Evolutionary conservation across 1,139 yeast genomes (phyloP).

Genomic region (Yamadazyma taylorii): DNA sequence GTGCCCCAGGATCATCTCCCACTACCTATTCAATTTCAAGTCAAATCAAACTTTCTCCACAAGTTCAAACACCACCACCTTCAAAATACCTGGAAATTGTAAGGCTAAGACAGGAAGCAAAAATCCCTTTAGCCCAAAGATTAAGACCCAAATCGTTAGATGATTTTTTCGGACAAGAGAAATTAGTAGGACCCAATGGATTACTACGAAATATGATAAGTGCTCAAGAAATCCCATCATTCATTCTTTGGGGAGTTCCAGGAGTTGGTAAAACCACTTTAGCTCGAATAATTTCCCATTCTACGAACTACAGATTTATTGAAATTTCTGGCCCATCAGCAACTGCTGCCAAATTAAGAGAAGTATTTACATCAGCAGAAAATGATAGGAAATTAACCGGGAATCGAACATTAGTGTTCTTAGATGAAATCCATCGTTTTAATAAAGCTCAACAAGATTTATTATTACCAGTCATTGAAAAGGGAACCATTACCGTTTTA

Average conservation of each 20-base stretch:
- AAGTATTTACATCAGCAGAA: conserved; percentile 70
- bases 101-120: conserved; percentile 45
- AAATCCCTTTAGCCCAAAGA: conserved; percentile 82
- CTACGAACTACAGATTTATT: conserved; percentile 58
- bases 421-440: conserved; percentile 93
- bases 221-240: conserved; percentile 69
- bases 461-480: conserved; percentile 70
- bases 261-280: conserved; percentile 93
- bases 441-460: conserved; percentile 89
- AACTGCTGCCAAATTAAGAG: conserved; percentile 67
- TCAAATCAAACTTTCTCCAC: conserved; percentile 11
- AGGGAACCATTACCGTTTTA: conserved; percentile 64
- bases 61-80: conserved; percentile 13
- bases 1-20: neutral
- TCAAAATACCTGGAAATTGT: conserved; percentile 14
- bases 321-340: conserved; percentile 88
- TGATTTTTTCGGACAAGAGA: conserved; percentile 86
- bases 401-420: conserved; percentile 72
- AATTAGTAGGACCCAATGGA: conserved; percentile 74
- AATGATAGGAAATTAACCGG: conserved; percentile 67
- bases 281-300: conserved; percentile 57
- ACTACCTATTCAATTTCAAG: neutral
- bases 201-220: conserved; percentile 67
- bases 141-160: conserved; percentile 72
- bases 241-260: conserved; percentile 94